Base-by-base conservation (phyloP, 495 filamentous ascomycete species). In the Penicillium mononematosum region DNA sequence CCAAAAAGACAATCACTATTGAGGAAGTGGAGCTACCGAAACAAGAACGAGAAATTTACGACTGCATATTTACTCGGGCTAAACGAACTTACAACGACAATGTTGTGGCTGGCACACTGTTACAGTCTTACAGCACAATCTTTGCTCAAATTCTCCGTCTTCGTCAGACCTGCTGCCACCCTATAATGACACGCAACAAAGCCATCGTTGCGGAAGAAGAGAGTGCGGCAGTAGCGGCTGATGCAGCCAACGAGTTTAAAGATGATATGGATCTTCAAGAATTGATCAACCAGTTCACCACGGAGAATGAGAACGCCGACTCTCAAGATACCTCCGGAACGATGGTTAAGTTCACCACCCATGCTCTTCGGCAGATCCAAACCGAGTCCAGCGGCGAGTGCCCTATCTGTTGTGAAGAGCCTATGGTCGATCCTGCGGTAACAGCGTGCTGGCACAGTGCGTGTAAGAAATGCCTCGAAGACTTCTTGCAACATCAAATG, bases 371-470 rank as follows among this genome's bases (percentile, higher is more conserved):
- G 55, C 91, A 98, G 68, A 98, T 98, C 47, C 88, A 92, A 56
- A 90, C 88, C 31, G 92, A 96, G 60, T 86, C 85, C 19, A 84
- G 86, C 44, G 88, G 88, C 50, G 94, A 98, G 72, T 98, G 94
- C 65, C 92, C 94, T 8, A 90, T 98, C 57, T 98, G 94, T 73
- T 82, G 88, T 8, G 92, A 96, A 67, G 94, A 96, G 68, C 91
- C 91, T 6, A 96, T 97, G 90, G 83, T 88, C 44, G 88, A 96
- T 44, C 92, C 95, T 56, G 87, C 90, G 1, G 93, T 98, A 1
- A 96, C 94, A 0, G 89, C 91, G 0, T 98, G 94, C 73, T 98
- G 93, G 89, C 94, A 98, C 70, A 91, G 88, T 22, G 92, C 94
- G 3, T 98, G 94, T 79, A 96, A 94, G 71, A 85, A 90, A 45